Evolutionary conservation across 2,329 filamentous ascomycete species (phyloP).

Genomic region (Alternaria arborescens): DNA sequence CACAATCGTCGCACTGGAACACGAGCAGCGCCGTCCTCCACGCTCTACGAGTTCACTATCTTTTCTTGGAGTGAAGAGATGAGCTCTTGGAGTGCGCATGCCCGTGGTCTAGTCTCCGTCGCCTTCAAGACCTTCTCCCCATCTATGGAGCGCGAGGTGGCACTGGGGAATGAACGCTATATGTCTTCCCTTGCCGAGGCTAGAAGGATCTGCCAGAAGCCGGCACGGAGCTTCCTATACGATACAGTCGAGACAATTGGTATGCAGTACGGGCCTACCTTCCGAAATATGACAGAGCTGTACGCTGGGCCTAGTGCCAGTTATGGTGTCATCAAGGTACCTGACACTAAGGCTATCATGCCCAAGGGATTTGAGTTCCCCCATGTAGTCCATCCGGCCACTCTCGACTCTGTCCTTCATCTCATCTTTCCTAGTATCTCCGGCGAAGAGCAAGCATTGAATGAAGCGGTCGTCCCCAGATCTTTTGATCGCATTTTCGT

Average conservation of each 20-base stretch:
- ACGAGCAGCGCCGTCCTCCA: constrained; percentile 9
- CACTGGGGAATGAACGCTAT: constrained; percentile 1
- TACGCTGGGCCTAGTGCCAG: neutral
- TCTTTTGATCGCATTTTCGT: constrained; percentile 14
- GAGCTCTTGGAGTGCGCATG: constrained; percentile 10
- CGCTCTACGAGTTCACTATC: constrained; percentile 13
- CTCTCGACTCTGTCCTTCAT: constrained; percentile 14
- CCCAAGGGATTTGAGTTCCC: constrained; percentile 11
- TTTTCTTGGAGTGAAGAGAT: constrained; percentile 14
- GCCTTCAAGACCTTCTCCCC: constrained; percentile 4
- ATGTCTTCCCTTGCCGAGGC: constrained; percentile 4
- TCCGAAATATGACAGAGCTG: constrained; percentile 26
- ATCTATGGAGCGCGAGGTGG: constrained; percentile 9
- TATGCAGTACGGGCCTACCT: constrained; percentile 18
- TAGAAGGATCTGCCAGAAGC: constrained; percentile 5
- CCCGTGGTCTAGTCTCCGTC: constrained; percentile 10
- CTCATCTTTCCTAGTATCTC: constrained; percentile 15
- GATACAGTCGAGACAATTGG: constrained; percentile 15
- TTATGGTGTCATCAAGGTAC: constrained; percentile 13
- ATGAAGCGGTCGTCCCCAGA: constrained; percentile 11
- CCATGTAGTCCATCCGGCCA: constrained; percentile 12
- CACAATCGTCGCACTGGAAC: constrained; percentile 16
- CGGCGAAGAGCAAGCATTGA: constrained; percentile 20
- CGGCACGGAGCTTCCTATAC: constrained; percentile 13
- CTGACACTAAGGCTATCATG: constrained; percentile 7